phyloP scores from a whole-genome alignment of 1,284 basidiomycete species.

The Microbotryum lychnidis-dioicae region DNA sequence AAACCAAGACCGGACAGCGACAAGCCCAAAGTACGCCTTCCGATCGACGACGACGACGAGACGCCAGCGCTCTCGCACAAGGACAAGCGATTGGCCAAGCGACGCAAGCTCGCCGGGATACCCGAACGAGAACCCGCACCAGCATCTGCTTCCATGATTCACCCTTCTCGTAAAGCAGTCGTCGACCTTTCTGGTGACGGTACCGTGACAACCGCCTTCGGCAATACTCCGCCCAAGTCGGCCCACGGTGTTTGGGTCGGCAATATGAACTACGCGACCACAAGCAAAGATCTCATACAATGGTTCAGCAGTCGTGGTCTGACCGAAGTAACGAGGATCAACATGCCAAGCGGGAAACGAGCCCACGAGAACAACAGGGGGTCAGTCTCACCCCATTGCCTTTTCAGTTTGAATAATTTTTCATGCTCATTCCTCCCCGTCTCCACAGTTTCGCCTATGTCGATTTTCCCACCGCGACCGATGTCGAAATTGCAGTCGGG shows the following conservation, averaged over 20 bases:
- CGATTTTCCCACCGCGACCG: slow-evolving; percentile 74
- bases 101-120: slow-evolving; percentile 23
- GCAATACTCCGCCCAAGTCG: slow-evolving; percentile 26
- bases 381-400: slow-evolving; percentile 39
- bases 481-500: slow-evolving; percentile 63
- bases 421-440: background rate
- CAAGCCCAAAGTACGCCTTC: background rate
- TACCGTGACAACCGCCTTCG: slow-evolving; percentile 20
- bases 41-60: slow-evolving; percentile 2
- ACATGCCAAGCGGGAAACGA: slow-evolving; percentile 47
- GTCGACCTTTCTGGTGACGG: background rate
- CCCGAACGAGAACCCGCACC: slow-evolving; percentile 5
- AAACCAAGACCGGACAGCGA: background rate
- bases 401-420: background rate
- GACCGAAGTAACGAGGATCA: slow-evolving; percentile 46
- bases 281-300: slow-evolving; percentile 28
- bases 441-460: slow-evolving; percentile 80
- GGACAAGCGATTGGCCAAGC: slow-evolving; percentile 30
- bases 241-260: slow-evolving; percentile 68
- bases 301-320: slow-evolving; percentile 26
- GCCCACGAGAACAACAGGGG: slow-evolving; percentile 46
- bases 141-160: background rate
- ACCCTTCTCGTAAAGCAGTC: background rate
- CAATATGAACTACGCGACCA: slow-evolving; percentile 87
- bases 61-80: slow-evolving; percentile 29